These are phyloP conservation scores for Solanum okadae DNA, from an alignment of 257 asterid species.

Conservation along the genomic window DNA sequence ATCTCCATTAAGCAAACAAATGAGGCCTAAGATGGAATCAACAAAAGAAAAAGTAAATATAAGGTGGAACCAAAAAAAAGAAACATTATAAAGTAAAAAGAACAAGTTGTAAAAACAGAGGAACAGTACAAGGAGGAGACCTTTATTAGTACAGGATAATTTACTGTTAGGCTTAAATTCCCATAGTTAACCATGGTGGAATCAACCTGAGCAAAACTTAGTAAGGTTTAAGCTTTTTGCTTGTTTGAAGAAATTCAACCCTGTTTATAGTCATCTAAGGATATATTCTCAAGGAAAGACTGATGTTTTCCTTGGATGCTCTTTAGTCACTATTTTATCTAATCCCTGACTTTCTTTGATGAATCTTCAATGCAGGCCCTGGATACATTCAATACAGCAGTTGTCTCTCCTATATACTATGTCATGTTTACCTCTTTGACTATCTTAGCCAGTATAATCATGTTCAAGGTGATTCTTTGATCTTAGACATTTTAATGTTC, in stretches of 20 bases:
- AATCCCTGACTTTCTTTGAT: background rate
- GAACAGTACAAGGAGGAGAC: background rate
- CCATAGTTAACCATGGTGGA: background rate
- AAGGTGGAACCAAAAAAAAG: background rate
- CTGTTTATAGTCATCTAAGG: background rate
- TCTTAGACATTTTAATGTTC: background rate
- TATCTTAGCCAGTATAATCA: constrained; percentile 89
- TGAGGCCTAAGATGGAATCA: background rate
- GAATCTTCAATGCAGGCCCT: constrained; percentile 6
- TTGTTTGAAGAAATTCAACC: background rate
- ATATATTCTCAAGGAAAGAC: background rate
- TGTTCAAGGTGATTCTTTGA: constrained; percentile 78
- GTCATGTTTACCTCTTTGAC: constrained; percentile 27
- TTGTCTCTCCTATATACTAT: background rate
- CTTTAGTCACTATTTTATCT: background rate
- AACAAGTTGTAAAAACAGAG: background rate
- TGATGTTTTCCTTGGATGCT: background rate
- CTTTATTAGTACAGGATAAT: background rate
- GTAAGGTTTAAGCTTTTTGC: background rate
- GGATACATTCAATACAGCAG: background rate
- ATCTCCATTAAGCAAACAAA: background rate
- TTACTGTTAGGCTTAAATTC: background rate
- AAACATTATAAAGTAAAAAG: background rate
- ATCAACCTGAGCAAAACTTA: background rate
- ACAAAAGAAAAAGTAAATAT: background rate